These are phyloP conservation scores for Pseudogymnoascus sp. DNA, from an alignment of 2,329 filamentous ascomycete genomes.

Conservation along the genomic window DNA sequence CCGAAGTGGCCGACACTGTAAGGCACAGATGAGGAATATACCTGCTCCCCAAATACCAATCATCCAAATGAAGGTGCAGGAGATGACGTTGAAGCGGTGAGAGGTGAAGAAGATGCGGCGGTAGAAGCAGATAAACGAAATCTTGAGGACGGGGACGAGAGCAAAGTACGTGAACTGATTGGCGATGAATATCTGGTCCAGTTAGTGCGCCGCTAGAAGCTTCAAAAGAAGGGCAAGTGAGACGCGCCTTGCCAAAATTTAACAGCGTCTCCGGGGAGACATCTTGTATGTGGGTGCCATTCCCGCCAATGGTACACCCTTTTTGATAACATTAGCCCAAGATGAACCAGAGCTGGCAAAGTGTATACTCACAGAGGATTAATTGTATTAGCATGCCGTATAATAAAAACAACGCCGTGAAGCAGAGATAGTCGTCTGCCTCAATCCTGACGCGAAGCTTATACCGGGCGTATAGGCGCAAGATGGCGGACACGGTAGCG, in stretches of 20 bases:
- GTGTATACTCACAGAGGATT: not conserved
- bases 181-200: not conserved
- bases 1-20: slow-evolving; percentile 17
- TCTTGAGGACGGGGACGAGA: not conserved
- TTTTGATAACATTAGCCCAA: not conserved
- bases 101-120: slow-evolving; percentile 1
- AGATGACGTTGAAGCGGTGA: slow-evolving; percentile 13
- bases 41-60: slow-evolving; percentile 14
- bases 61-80: slow-evolving; percentile 18
- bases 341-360: not conserved
- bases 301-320: not conserved
- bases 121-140: slow-evolving; percentile 3
- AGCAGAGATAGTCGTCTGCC: slow-evolving; percentile 3
- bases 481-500: not conserved
- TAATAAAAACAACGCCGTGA: not conserved
- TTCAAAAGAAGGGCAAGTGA: not conserved
- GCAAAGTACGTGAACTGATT: slow-evolving; percentile 1
- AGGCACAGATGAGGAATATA: slow-evolving; percentile 16
- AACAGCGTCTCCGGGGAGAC: not conserved
- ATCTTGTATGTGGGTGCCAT: not conserved
- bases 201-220: not conserved
- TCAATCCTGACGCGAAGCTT: slow-evolving; percentile 1
- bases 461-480: not conserved
- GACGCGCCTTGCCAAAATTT: not conserved
- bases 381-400: slow-evolving; percentile 1